Evolutionary conservation across 345 rosid species (phyloP), one percentile per base, ranked within the genome.

Genomic region (Citrus inodora): DNA sequence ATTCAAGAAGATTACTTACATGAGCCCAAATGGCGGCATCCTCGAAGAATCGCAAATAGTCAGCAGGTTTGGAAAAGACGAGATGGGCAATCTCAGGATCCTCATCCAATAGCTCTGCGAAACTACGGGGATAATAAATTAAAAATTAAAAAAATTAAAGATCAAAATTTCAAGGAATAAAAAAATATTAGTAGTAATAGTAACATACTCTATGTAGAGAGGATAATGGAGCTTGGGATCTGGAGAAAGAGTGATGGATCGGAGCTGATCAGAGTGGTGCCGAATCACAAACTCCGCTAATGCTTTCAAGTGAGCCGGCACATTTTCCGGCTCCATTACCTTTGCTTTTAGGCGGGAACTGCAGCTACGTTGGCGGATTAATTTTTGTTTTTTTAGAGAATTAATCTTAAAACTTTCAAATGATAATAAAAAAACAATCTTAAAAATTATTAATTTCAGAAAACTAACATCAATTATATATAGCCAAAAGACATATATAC

Each of bases 211-310:
- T 82, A 92, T 55, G 80, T 62, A 76, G 85, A 95, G 89, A 86
- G 97, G 89, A 78, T 88, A 96, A 78, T 94, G 97, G 75, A 92
- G 90, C 69, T 94, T 90, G 59, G 97, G 88, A 77, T 91, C 95
- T n/a, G 92, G 60, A 76, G 92, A 82, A 74, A 90, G 89, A 67
- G 88, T 80, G 78, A 94, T 88, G 75, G 88, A 82, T 53, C 86
- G 91, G 67, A 96, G 95, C 83, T 89, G 94, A 51, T 86, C 84
- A 70, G 96, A 81, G 79, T 87, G 80, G 80, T 82, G 74, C 21
- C 81, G 80, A 1, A 93, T 82, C 37, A 95, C 89, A 81, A 88
- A 96, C 79, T 87, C 89, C 17, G 93, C 88, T 76, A 92, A 53
- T 1, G 88, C 38, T 77, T 89, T 87, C 78, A 84, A 70, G 40